A percentile compares a stretch with the other conserved stretches of the same genome.
These are phyloP conservation scores for Tuctoria greenei DNA, from an alignment of 176 grass and related monocot species.

Conservation along the genomic window DNA sequence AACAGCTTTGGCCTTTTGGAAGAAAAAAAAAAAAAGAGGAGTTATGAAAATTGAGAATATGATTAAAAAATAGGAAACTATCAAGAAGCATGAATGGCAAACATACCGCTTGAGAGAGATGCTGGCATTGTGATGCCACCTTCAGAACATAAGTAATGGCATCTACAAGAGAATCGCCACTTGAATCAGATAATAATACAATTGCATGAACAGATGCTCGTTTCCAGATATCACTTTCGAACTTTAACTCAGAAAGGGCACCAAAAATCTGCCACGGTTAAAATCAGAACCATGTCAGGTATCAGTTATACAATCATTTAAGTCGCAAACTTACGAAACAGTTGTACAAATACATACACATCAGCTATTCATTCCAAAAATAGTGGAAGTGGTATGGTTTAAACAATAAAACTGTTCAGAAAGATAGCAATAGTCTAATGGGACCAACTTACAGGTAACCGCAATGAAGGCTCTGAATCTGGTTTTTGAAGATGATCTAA, in stretches of 20 bases:
- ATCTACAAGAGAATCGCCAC: conserved; percentile 62
- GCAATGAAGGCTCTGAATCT: conserved; percentile 60
- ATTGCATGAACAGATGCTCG: conserved; percentile 58
- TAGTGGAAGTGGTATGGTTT: conserved; percentile 8
- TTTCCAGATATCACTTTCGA: conserved; percentile 64
- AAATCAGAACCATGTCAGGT: conserved; percentile 15
- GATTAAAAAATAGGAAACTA: conserved; percentile 20
- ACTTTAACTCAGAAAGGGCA: conserved; percentile 70
- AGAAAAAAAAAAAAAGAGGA: conserved; percentile 29
- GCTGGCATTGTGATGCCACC: conserved; percentile 69
- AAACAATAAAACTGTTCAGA: background rate
- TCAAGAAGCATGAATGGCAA: conserved; percentile 33
- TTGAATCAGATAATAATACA: conserved; percentile 69
- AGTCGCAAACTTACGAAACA: conserved; percentile 12
- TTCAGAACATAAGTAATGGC: conserved; percentile 76
- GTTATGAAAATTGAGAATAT: conserved; percentile 12
- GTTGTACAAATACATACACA: conserved; percentile 5
- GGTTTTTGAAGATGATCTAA: conserved; percentile 65
- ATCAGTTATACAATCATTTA: conserved; percentile 25
- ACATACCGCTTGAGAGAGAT: conserved; percentile 77
- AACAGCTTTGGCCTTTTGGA: conserved; percentile 58
- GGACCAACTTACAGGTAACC: conserved; percentile 60
- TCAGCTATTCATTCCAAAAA: conserved; percentile 17
- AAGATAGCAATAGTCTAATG: background rate
- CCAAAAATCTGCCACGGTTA: conserved; percentile 62